phyloP scores from a whole-genome alignment of 768 basidiomycete genomes.

The Mycena capillaripes region DNA sequence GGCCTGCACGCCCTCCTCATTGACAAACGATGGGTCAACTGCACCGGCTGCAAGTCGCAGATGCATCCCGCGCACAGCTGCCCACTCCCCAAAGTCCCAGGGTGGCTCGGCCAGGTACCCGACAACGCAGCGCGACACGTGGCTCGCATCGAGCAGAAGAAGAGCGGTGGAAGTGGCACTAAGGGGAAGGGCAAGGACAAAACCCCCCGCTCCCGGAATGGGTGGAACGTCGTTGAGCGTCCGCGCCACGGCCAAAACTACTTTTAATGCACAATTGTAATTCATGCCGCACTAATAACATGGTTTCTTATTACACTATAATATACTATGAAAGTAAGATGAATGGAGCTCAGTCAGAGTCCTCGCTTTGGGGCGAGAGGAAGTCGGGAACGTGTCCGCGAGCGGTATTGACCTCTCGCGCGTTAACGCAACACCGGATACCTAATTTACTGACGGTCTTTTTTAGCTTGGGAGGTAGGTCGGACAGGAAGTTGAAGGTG shows the following conservation, averaged over 20 bases:
- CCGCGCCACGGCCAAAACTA: not conserved
- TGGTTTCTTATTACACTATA: no score
- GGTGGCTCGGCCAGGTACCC: not conserved
- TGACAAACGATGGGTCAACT: not conserved
- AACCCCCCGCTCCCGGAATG: not conserved
- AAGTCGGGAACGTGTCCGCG: no score
- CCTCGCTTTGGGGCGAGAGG: slow-evolving; percentile 9
- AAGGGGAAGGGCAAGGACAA: not conserved
- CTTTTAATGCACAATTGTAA: no score
- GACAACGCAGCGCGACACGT: not conserved
- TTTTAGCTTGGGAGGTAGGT: slow-evolving; percentile 5
- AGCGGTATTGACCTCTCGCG: no score
- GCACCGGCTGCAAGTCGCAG: not conserved
- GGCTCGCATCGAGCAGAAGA: not conserved
- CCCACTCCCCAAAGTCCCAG: not conserved
- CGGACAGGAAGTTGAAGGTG: slow-evolving; percentile 9
- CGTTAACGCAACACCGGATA: not conserved
- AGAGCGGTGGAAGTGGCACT: not conserved
- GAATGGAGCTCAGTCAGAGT: not conserved
- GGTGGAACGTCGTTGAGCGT: not conserved
- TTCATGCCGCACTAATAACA: no score
- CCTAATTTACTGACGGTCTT: slow-evolving; percentile 18
- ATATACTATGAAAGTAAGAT: no score
- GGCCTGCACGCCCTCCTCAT: not conserved
- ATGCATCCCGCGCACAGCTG: not conserved